A percentile compares a stretch with the other conserved stretches of the same genome.
phyloP scores from a whole-genome alignment of 140 eudicot genomes.

The Bidens hawaiensis region DNA sequence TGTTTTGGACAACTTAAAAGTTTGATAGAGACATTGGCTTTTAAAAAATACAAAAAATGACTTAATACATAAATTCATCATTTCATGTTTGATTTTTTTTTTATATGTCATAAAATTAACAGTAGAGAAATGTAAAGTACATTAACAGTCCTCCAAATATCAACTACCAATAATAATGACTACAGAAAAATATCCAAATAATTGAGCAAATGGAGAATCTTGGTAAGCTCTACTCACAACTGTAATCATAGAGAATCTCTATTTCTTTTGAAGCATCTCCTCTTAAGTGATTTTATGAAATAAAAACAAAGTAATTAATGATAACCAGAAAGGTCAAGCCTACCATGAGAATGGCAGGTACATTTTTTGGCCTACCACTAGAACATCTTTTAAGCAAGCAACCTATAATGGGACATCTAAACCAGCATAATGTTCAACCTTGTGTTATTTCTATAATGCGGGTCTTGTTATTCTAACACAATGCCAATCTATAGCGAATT shows the following conservation, averaged over 20 bases:
- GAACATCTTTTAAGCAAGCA: not conserved
- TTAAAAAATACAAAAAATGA: too few species aligned
- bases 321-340: not conserved
- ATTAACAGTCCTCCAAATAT: not conserved
- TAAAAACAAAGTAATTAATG: too few species aligned
- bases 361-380: not conserved
- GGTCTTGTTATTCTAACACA: too few species aligned
- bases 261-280: too few species aligned
- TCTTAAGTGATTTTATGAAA: too few species aligned
- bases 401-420: not conserved
- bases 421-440: not conserved
- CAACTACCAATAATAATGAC: not conserved
- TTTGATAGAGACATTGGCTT: not conserved
- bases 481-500: too few species aligned
- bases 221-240: too few species aligned
- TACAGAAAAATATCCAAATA: not conserved
- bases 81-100: not conserved
- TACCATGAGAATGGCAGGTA: not conserved
- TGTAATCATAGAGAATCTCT: too few species aligned
- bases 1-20: slow-evolving; percentile 17
- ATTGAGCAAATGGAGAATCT: not conserved
- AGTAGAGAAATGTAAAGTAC: not conserved
- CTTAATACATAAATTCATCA: too few species aligned
- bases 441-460: too few species aligned
- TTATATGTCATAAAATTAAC: too few species aligned